Conservation (phyloP, 1,284 basidiomycete genomes). For the Tilletia indica region DNA sequence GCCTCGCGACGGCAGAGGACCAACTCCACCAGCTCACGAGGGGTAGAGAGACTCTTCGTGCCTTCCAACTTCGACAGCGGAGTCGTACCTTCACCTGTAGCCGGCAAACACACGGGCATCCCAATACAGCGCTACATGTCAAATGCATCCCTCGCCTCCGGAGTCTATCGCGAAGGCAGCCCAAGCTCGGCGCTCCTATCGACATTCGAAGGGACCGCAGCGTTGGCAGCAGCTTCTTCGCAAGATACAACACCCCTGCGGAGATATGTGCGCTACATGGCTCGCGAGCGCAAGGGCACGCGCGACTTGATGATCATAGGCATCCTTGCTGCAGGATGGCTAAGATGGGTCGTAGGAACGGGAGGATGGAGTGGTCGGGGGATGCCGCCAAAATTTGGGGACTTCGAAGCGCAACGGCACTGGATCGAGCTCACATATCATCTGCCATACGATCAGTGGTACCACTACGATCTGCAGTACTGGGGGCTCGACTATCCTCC, state of each 20-base stretch:
- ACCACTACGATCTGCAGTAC: slow-evolving; percentile 78
- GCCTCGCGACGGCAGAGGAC: background rate
- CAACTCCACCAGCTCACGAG: slow-evolving; percentile 11
- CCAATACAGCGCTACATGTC: slow-evolving; percentile 3
- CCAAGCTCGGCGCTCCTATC: background rate
- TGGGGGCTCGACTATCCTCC: slow-evolving; percentile 85
- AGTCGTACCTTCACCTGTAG: background rate
- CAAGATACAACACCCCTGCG: slow-evolving; percentile 8
- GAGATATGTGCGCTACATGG: slow-evolving; percentile 15
- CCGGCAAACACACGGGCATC: background rate
- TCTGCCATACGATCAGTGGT: slow-evolving; percentile 74
- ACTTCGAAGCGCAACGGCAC: slow-evolving; percentile 89
- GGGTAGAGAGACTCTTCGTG: background rate
- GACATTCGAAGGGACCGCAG: background rate
- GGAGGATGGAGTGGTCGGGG: slow-evolving; percentile 75
- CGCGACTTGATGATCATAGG: slow-evolving; percentile 11
- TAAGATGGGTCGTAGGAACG: slow-evolving; percentile 70
- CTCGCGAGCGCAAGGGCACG: slow-evolving; percentile 11
- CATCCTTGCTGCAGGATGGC: slow-evolving; percentile 60
- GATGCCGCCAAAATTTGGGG: slow-evolving; percentile 79
- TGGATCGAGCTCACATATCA: slow-evolving; percentile 87
- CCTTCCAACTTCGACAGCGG: slow-evolving; percentile 3
- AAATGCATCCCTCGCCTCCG: background rate
- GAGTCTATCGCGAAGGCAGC: background rate
- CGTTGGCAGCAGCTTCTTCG: background rate